Evolutionary conservation across 768 basidiomycete species (phyloP).

Genomic region (Russula sp.): DNA sequence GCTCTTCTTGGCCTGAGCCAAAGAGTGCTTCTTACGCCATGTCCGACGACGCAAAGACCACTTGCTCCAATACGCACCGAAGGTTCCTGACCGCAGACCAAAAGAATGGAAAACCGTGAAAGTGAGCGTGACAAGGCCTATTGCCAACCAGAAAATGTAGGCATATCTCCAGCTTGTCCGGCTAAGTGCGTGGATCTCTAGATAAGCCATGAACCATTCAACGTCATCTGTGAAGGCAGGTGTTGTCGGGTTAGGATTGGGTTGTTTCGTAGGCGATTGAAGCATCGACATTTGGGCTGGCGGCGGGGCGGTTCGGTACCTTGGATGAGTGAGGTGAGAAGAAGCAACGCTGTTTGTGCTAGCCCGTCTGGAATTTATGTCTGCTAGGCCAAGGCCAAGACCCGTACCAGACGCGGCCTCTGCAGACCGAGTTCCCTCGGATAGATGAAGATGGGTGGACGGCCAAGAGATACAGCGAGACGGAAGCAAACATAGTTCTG

Average conservation of each 20-base stretch:
- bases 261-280: slow-evolving; percentile 1
- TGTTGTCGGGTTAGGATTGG: slow-evolving; percentile 36
- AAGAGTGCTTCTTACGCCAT: slow-evolving; percentile 45
- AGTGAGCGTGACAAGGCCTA: slow-evolving; percentile 38
- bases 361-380: slow-evolving; percentile 11
- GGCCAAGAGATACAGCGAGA: not conserved
- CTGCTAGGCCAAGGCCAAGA: not conserved
- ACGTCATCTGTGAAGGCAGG: slow-evolving; percentile 40
- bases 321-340: not conserved
- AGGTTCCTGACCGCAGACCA: slow-evolving; percentile 35
- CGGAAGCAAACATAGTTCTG: not conserved
- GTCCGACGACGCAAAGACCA: slow-evolving; percentile 54
- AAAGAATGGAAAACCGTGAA: slow-evolving; percentile 41
- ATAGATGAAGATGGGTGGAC: not conserved
- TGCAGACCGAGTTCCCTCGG: not conserved
- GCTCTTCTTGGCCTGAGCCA: slow-evolving; percentile 32
- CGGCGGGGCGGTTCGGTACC: not conserved
- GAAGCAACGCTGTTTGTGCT: not conserved
- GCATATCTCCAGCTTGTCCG: slow-evolving; percentile 48
- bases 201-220: slow-evolving; percentile 52
- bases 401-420: slow-evolving; percentile 11
- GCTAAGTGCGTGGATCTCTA: slow-evolving; percentile 51
- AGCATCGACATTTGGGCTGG: slow-evolving; percentile 1
- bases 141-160: slow-evolving; percentile 53
- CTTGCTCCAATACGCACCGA: slow-evolving; percentile 52